Conservation (phyloP, 257 asterid species). For the Gynochthodes officinalis region DNA sequence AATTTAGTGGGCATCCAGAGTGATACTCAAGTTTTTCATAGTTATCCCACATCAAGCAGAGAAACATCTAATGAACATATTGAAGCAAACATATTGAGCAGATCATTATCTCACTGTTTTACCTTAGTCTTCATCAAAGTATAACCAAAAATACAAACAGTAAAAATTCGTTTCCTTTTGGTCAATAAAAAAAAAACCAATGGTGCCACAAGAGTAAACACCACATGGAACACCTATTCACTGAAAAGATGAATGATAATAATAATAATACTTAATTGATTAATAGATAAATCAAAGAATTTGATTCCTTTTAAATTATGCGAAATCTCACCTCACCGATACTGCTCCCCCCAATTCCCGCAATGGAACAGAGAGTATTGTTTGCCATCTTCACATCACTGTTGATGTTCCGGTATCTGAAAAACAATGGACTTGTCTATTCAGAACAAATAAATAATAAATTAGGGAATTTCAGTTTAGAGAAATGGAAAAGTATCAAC, state of each 20-base stretch:
- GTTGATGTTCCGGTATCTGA: conserved; percentile 44
- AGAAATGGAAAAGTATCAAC: conserved; percentile 13
- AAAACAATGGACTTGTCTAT: conserved; percentile 1
- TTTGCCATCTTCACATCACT: conserved; percentile 36
- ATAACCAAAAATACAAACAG: no score
- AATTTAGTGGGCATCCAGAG: conserved; percentile 4
- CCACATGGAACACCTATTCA: no score
- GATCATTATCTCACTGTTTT: not conserved
- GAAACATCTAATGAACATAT: conserved; percentile 5
- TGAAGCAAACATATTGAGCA: not conserved
- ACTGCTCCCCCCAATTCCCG: conserved; percentile 45
- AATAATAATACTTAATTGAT: not conserved
- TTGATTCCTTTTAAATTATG: not conserved
- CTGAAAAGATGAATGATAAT: not conserved
- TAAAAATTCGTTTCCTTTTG: not conserved
- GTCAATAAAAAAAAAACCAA: not conserved
- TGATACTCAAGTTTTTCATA: not conserved
- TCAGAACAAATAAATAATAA: not conserved
- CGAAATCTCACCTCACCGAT: conserved; percentile 52
- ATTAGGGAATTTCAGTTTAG: not conserved
- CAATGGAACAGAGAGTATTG: conserved; percentile 26
- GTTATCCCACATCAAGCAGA: not conserved
- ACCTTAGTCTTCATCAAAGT: not conserved
- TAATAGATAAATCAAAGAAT: not conserved
- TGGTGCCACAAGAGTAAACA: not conserved